Conservation (phyloP, 805 yeast genomes). For the Trichomonascus vanleenenianus region DNA sequence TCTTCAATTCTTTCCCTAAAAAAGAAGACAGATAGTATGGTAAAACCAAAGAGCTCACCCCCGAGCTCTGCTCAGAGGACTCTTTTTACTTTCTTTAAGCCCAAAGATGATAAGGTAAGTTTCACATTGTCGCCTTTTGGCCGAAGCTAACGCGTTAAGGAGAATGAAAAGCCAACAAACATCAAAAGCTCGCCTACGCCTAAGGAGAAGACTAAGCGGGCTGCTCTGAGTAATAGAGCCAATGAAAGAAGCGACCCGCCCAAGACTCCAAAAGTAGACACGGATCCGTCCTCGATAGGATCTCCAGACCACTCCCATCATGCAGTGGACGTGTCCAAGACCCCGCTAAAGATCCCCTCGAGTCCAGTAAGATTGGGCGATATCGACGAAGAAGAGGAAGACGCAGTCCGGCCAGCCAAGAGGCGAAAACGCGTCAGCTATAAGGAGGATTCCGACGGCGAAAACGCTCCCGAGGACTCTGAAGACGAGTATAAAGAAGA, state of each 20-base stretch:
- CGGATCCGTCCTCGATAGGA: too few species aligned
- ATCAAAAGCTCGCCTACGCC: too few species aligned
- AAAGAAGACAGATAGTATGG: background rate
- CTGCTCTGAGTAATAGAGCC: too few species aligned
- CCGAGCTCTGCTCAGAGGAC: background rate
- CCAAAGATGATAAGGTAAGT: background rate
- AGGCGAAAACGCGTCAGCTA: background rate
- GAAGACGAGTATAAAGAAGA: conserved; percentile 1
- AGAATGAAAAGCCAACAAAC: too few species aligned
- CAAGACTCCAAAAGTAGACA: too few species aligned
- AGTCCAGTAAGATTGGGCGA: background rate
- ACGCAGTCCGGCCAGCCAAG: background rate
- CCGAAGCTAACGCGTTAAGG: too few species aligned
- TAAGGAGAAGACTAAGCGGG: too few species aligned
- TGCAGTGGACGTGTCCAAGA: background rate
- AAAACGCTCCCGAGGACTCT: background rate
- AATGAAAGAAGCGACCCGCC: too few species aligned
- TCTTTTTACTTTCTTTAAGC: background rate
- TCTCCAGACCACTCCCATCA: too few species aligned
- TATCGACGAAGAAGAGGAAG: background rate
- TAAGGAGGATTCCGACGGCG: background rate
- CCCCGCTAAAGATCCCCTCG: background rate
- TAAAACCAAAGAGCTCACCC: background rate
- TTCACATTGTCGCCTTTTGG: too few species aligned
- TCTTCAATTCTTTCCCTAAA: too few species aligned